These are phyloP conservation scores for Schizonepeta tenuifolia DNA, from an alignment of 257 asterid genomes.

Conservation along the genomic window DNA sequence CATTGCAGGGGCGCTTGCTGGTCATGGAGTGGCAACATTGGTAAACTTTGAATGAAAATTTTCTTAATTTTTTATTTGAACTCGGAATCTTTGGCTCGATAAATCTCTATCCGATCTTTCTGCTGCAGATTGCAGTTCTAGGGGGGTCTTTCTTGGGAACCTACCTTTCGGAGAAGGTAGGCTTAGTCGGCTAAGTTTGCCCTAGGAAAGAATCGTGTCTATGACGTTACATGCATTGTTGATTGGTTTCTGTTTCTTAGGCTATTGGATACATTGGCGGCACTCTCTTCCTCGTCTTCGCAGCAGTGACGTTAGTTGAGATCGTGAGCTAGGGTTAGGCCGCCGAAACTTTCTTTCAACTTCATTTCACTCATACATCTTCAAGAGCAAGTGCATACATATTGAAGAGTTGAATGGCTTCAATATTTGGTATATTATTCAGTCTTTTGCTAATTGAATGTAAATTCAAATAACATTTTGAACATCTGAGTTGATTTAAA, in stretches of 20 bases:
- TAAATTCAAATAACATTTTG: not conserved
- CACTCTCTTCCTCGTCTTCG: slow-evolving; percentile 81
- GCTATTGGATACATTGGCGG: slow-evolving; percentile 82
- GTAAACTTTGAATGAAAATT: slow-evolving; percentile 36
- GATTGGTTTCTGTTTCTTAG: slow-evolving; percentile 39
- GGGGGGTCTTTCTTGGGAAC: slow-evolving; percentile 97
- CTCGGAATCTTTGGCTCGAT: not conserved
- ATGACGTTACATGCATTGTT: not conserved
- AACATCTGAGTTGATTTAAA: not conserved
- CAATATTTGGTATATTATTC: not conserved
- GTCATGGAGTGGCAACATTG: slow-evolving; percentile 90
- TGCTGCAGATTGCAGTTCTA: slow-evolving; percentile 90
- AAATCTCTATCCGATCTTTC: not conserved
- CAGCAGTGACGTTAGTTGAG: slow-evolving; percentile 71
- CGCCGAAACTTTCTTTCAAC: not conserved
- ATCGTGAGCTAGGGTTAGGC: slow-evolving; percentile 46
- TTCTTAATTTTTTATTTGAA: not conserved
- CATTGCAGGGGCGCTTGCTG: slow-evolving; percentile 95
- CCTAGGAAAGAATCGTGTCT: not conserved
- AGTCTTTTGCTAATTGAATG: not conserved
- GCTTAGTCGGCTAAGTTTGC: slow-evolving; percentile 6
- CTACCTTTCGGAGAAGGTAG: slow-evolving; percentile 89
- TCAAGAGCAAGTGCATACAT: not conserved
- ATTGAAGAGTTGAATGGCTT: not conserved
- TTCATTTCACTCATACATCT: no score